Conservation (phyloP, 257 asterid species). For the Gentiana macrophylla region DNA sequence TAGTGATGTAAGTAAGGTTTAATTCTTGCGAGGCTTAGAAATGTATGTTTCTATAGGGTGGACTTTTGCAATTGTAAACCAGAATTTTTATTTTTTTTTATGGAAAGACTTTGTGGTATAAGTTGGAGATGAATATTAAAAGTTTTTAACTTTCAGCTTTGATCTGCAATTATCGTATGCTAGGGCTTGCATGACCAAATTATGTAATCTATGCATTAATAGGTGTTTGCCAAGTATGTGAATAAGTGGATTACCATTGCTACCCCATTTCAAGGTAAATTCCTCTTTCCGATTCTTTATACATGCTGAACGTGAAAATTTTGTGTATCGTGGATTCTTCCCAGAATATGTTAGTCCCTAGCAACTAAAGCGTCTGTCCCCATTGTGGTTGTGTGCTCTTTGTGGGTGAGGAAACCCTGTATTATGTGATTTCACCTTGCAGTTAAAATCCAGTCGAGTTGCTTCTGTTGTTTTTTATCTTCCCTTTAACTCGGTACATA, state of each 20-base stretch:
- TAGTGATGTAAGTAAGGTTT: constrained; percentile 47
- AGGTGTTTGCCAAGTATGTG: constrained; percentile 67
- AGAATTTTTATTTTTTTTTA: too few relatives aligned
- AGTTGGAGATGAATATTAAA: too few relatives aligned
- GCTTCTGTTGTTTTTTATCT: too few relatives aligned
- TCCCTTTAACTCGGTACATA: too few relatives aligned
- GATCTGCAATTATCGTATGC: constrained; percentile 1
- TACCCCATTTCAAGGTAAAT: constrained; percentile 77
- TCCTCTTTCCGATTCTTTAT: not conserved
- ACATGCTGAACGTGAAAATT: not conserved
- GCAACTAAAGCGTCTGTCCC: too few relatives aligned
- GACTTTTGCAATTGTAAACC: not conserved
- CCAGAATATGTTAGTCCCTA: too few relatives aligned
- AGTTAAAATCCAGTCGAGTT: too few relatives aligned
- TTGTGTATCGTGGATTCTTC: too few relatives aligned
- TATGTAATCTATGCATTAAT: constrained; percentile 18
- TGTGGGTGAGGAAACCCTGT: too few relatives aligned
- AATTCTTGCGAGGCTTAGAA: constrained; percentile 2
- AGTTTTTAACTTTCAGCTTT: not conserved
- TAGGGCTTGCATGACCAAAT: constrained; percentile 12
- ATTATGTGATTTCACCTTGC: too few relatives aligned
- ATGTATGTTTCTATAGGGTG: not conserved
- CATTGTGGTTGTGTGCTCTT: too few relatives aligned
- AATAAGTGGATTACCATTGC: constrained; percentile 80
- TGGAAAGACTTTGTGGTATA: too few relatives aligned